Base-by-base conservation (phyloP, 345 rosid genomes). In the Pistacia integerrima region DNA sequence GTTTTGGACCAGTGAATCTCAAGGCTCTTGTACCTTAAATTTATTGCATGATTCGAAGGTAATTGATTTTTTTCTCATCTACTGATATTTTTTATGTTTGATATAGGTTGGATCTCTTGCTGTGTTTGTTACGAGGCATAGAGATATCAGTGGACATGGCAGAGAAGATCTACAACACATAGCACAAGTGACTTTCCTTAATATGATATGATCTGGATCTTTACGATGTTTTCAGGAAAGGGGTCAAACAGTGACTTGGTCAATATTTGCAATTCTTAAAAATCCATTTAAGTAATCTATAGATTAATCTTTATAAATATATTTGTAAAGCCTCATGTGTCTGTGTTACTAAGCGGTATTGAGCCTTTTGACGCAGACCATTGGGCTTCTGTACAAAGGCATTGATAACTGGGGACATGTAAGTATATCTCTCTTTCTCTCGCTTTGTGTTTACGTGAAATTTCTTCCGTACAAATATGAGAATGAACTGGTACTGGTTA, bases 321-420 rank as follows among this genome's bases (percentile, higher is more conserved):
- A 11, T 0, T 1, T 30, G 44, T 16, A 0, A 13, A 25, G 49
- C 33, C 4, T 6, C 18, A 12, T 61, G 72, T 49, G 56, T 51
- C 18, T 9, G 7, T 52, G 35, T 61, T 35, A 38, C 36, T 28
- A 11, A 30, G 5, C 67, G 30, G 11, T 61, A 51, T 48, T 61
- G 64, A 58, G 1, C 25, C 54, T 38, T 77, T 74, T 70, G 56
- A n/a, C 76, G 90, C 88, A 93, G 98, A 85, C 78, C 20, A 78
- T 95, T 60, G 97, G 97, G 74, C 76, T 89, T 44, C 11, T 82
- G 54, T 85, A 84, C 9, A 85, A 81, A 84, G 89, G 90, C 72
- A 90, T 94, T 73, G 96, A 94, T 80, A 95, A 89, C 69, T 95
- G 99, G 96, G 98, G 98, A 79, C 93, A 93, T 84, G 99, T 95